Base-by-base conservation (phyloP, 306 rosid species). In the Casuarina equisetifolia region DNA sequence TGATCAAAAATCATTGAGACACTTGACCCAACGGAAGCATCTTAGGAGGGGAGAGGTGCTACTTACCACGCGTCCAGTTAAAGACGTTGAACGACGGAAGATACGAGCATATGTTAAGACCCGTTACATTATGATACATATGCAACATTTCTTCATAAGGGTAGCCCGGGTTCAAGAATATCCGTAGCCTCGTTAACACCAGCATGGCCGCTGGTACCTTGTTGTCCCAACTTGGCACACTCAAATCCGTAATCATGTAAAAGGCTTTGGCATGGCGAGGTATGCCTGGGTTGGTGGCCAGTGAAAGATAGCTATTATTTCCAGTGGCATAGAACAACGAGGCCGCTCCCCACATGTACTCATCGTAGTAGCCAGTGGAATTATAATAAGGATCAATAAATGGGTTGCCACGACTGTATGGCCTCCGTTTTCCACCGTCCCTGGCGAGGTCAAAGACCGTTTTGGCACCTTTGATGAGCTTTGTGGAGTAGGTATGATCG, bases 281-380 rank as follows among this genome's bases (percentile, higher is more conserved):
- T 0, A 90, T 10, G 1, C 78, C 61, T 8, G 82, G 78, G 36
- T 74, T 53, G 3, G 95, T 90, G 32, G 95, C 95, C 71, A 90
- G 78, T 3, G 78, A 72, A 16, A 88, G 46, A 49, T 90, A 90
- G 9, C 76, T 66, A 10, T 6, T 42, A 73, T 90, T 90, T 11
- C 95, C 95, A 0, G 95, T 90, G 12, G 92, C 95, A 52, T 86
- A 90, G 73, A 59, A 90, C 71, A 90, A 25, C 95, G 92, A 90
- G 2, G 92, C 85, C 40, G 76, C 85, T 17, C 82, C 89, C 92
- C 95, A 90, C 89, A 90, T 90, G 81, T 86, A 90, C 64, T 90
- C 95, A 15, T 88, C 95, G 40, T 38, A 88, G 85, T 90, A 90
- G 39, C 91, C 86, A 6, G 78, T 32, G 43, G 95, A 90, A 82